These are phyloP conservation scores for Endocarpon pusillum DNA, from an alignment of 495 filamentous ascomycete genomes.

Conservation along the genomic window DNA sequence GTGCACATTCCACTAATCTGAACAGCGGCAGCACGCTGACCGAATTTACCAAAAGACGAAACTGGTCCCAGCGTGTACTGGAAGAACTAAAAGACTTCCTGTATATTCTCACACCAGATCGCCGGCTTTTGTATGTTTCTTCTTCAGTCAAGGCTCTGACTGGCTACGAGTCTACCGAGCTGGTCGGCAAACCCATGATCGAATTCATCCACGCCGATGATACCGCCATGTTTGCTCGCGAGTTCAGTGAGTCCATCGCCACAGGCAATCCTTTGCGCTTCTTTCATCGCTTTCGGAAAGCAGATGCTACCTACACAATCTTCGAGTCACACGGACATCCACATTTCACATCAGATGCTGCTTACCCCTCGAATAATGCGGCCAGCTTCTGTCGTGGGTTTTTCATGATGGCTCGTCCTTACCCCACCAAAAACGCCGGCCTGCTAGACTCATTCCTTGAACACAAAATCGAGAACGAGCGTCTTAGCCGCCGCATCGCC, in stretches of 20 bases:
- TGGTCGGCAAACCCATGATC: slow-evolving; percentile 55
- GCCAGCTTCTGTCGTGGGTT: slow-evolving; percentile 67
- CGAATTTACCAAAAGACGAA: slow-evolving; percentile 67
- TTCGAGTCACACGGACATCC: slow-evolving; percentile 87
- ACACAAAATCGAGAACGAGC: slow-evolving; percentile 94
- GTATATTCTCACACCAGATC: slow-evolving; percentile 71
- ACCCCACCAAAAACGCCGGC: slow-evolving; percentile 71
- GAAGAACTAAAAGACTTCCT: slow-evolving; percentile 82
- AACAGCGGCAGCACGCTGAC: slow-evolving; percentile 49
- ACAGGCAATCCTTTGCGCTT: slow-evolving; percentile 60
- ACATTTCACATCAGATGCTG: slow-evolving; percentile 57
- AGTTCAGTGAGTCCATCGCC: slow-evolving; percentile 87
- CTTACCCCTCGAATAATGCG: slow-evolving; percentile 42
- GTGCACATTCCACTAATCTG: slow-evolving; percentile 26
- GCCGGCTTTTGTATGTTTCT: slow-evolving; percentile 68
- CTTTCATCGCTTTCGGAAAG: slow-evolving; percentile 75
- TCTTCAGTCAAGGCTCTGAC: slow-evolving; percentile 65
- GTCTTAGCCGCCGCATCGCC: slow-evolving; percentile 63
- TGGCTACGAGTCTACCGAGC: slow-evolving; percentile 50
- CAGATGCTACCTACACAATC: slow-evolving; percentile 55
- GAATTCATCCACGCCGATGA: slow-evolving; percentile 85
- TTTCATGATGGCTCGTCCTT: slow-evolving; percentile 86
- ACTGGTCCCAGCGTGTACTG: slow-evolving; percentile 79
- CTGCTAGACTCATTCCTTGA: slow-evolving; percentile 88
- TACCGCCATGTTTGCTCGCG: slow-evolving; percentile 62